A percentile compares a stretch with the other conserved stretches of the same genome.
Evolutionary conservation across 2,329 filamentous ascomycete species (phyloP).

Genomic region (Pseudopithomyces chartarum): DNA sequence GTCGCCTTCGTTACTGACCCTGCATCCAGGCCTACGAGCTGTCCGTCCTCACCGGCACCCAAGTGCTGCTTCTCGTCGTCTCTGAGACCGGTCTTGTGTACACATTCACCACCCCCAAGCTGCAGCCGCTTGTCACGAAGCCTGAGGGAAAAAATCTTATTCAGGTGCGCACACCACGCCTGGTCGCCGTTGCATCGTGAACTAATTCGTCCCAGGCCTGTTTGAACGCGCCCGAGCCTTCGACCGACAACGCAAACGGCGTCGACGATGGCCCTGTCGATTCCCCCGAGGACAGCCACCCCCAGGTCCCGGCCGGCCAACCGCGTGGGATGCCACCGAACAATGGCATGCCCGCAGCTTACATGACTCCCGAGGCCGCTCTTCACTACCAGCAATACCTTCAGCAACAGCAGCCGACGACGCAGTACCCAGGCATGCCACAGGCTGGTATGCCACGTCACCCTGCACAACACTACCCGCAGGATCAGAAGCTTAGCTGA

Average conservation of each 20-base stretch:
- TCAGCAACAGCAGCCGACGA: slow-evolving; percentile 64
- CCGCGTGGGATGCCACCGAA: slow-evolving; percentile 66
- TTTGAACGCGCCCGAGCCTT: slow-evolving; percentile 91
- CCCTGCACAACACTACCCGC: slow-evolving; percentile 72
- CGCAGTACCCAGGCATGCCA: slow-evolving; percentile 76
- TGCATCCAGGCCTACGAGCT: slow-evolving; percentile 85
- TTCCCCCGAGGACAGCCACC: slow-evolving; percentile 87
- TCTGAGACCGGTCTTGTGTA: slow-evolving; percentile 97
- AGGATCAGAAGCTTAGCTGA: slow-evolving; percentile 53
- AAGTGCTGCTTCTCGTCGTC: slow-evolving; percentile 94
- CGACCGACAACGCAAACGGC: slow-evolving; percentile 71
- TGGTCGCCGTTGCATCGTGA: slow-evolving; percentile 11
- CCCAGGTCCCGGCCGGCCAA: slow-evolving; percentile 76
- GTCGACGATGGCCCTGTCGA: slow-evolving; percentile 67
- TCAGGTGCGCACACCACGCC: slow-evolving; percentile 68
- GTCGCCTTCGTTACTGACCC: slow-evolving; percentile 27
- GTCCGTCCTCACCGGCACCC: slow-evolving; percentile 95
- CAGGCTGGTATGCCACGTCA: slow-evolving; percentile 72
- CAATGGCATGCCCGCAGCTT: slow-evolving; percentile 69
- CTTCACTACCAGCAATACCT: slow-evolving; percentile 88
- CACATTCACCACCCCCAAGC: slow-evolving; percentile 97
- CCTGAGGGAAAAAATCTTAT: slow-evolving; percentile 99
- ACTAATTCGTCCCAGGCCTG: slow-evolving; percentile 73
- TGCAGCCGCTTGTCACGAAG: slow-evolving; percentile 97
- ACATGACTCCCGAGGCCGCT: slow-evolving; percentile 69